These are phyloP conservation scores for Yarrowia sp. DNA, from an alignment of 805 yeast genomes.

Conservation along the genomic window DNA sequence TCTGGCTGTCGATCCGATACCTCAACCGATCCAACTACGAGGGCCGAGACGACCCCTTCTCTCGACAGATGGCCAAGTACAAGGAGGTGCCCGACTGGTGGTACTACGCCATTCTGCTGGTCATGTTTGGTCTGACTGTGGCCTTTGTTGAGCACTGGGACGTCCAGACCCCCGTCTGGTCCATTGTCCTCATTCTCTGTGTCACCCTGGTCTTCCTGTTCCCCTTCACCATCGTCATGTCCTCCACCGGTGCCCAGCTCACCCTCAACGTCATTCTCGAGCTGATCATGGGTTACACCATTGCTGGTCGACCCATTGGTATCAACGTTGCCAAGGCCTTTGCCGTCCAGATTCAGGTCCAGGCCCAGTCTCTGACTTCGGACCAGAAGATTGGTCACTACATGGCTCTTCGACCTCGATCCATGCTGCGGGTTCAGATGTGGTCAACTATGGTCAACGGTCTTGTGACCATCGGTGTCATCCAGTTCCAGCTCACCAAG, in stretches of 20 bases:
- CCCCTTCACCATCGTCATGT: constrained; percentile 66
- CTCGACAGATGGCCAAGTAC: constrained; percentile 58
- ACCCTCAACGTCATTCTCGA: constrained; percentile 71
- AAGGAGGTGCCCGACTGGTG: constrained; percentile 62
- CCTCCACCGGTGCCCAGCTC: constrained; percentile 63
- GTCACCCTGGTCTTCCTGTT: constrained; percentile 63
- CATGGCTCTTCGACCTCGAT: constrained; percentile 54
- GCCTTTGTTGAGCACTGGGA: constrained; percentile 51
- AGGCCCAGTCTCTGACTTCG: constrained; percentile 66
- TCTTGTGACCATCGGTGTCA: constrained; percentile 47
- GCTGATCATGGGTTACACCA: constrained; percentile 67
- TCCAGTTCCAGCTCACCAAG: constrained; percentile 50
- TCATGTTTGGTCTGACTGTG: constrained; percentile 54
- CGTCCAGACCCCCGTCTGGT: constrained; percentile 57
- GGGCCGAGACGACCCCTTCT: constrained; percentile 56
- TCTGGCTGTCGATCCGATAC: constrained; percentile 29
- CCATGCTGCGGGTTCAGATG: constrained; percentile 54
- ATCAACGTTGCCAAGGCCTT: constrained; percentile 60
- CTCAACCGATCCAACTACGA: constrained; percentile 50
- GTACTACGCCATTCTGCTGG: constrained; percentile 56
- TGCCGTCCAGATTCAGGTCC: constrained; percentile 57
- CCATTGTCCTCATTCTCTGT: constrained; percentile 62
- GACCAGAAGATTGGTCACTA: constrained; percentile 61
- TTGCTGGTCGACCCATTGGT: constrained; percentile 67
- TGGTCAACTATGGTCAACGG: constrained; percentile 53